These are phyloP conservation scores for Pythium coloratum DNA, from an alignment of 352 stramenopile species.

Conservation along the genomic window DNA sequence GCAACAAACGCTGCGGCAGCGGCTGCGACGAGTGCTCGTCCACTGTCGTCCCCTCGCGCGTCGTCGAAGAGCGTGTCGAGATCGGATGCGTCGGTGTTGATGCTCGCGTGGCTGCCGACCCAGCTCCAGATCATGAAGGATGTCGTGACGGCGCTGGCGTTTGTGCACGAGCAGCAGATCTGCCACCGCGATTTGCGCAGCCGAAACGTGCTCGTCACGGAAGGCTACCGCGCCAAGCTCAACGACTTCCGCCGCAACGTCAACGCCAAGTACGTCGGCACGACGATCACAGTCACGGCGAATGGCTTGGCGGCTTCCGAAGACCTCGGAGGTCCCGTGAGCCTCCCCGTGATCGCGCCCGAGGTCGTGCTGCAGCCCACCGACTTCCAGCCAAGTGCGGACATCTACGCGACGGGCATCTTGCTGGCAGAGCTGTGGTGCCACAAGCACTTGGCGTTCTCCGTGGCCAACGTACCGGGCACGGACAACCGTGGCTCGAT, in stretches of 20 bases:
- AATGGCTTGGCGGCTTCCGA: not conserved
- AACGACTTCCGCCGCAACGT: slow-evolving; percentile 50
- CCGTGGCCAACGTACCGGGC: slow-evolving; percentile 16
- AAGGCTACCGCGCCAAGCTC: slow-evolving; percentile 57
- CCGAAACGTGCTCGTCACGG: slow-evolving; percentile 67
- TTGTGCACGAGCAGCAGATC: slow-evolving; percentile 50
- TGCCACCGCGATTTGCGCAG: slow-evolving; percentile 66
- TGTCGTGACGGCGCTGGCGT: slow-evolving; percentile 49
- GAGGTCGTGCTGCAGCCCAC: slow-evolving; percentile 42
- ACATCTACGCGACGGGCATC: slow-evolving; percentile 64
- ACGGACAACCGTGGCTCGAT: slow-evolving; percentile 24
- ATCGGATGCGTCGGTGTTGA: not conserved
- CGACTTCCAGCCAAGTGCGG: slow-evolving; percentile 33
- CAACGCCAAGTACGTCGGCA: slow-evolving; percentile 30
- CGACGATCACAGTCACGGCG: slow-evolving; percentile 18
- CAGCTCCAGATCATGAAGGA: slow-evolving; percentile 67
- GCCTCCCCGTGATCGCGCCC: slow-evolving; percentile 43
- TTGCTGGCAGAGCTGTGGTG: slow-evolving; percentile 63
- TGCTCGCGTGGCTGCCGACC: slow-evolving; percentile 27
- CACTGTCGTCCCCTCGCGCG: not conserved
- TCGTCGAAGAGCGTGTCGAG: slow-evolving; percentile 5
- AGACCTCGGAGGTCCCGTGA: slow-evolving; percentile 2
- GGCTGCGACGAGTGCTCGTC: not conserved
- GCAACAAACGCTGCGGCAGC: slow-evolving; percentile 18
- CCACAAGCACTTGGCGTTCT: slow-evolving; percentile 41